phyloP scores from a whole-genome alignment of 495 filamentous ascomycete genomes.

The Zalerion maritima region DNA sequence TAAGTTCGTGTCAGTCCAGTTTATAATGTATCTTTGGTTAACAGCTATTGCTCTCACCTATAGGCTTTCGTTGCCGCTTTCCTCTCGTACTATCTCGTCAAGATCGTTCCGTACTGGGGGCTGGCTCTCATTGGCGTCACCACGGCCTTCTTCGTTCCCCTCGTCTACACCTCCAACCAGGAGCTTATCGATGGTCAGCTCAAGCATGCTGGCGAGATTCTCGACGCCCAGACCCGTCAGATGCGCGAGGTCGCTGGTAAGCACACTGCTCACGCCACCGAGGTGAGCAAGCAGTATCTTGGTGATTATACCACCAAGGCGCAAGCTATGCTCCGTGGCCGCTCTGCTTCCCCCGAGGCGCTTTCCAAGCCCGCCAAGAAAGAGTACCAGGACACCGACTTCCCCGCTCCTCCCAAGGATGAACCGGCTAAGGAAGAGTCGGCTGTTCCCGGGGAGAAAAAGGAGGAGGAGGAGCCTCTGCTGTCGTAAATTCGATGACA shows the following conservation, averaged over 20 bases:
- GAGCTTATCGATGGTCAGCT: slow-evolving; percentile 85
- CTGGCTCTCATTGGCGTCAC: slow-evolving; percentile 64
- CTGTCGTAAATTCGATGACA: too few species aligned
- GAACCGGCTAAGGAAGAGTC: slow-evolving; percentile 1
- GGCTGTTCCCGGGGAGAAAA: slow-evolving; percentile 5
- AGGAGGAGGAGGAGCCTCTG: slow-evolving; percentile 25
- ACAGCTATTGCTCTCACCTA: too few species aligned
- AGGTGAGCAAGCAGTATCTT: slow-evolving; percentile 64
- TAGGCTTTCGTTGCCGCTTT: slow-evolving; percentile 71
- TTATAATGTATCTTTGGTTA: slow-evolving; percentile 6
- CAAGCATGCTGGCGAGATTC: slow-evolving; percentile 48
- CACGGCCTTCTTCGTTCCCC: slow-evolving; percentile 68
- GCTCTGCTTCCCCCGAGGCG: slow-evolving; percentile 29
- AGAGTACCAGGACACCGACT: slow-evolving; percentile 33
- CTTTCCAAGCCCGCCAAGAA: slow-evolving; percentile 23
- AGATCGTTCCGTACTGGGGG: slow-evolving; percentile 87
- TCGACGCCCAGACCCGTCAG: slow-evolving; percentile 71
- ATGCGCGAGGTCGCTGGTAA: slow-evolving; percentile 66
- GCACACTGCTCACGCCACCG: slow-evolving; percentile 63
- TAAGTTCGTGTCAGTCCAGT: slow-evolving; percentile 33
- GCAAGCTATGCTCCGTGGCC: slow-evolving; percentile 46
- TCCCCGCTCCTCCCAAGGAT: slow-evolving; percentile 46
- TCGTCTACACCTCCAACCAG: slow-evolving; percentile 85
- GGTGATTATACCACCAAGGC: slow-evolving; percentile 78
- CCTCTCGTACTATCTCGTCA: slow-evolving; percentile 84